Conservation (phyloP, 2,329 filamentous ascomycete species). For the Penicillium sp. region DNA sequence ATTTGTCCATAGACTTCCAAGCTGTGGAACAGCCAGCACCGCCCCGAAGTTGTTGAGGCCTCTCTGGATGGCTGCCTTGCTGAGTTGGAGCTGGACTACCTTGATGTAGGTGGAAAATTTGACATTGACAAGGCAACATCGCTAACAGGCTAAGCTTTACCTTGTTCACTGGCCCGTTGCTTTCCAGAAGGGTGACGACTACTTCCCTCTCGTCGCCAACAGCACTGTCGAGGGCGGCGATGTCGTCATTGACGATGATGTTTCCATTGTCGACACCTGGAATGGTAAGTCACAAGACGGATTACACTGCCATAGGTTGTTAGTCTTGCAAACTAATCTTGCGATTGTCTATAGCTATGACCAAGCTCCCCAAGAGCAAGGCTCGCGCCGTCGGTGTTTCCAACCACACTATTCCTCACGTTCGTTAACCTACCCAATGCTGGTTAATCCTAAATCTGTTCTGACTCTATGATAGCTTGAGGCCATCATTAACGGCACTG, state of each 20-base stretch:
- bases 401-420: conserved; percentile 42
- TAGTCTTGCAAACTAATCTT: neutral
- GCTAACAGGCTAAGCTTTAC: conserved; percentile 32
- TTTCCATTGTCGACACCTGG: conserved; percentile 47
- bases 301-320: neutral
- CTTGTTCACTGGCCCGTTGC: conserved; percentile 51
- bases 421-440: conserved; percentile 15
- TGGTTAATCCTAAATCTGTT: neutral
- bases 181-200: conserved; percentile 39
- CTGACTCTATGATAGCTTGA: conserved; percentile 43
- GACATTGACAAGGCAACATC: neutral
- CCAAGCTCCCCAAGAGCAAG: conserved; percentile 44
- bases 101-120: conserved; percentile 48
- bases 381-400: conserved; percentile 44
- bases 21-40: conserved; percentile 59
- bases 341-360: conserved; percentile 38
- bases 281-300: conserved; percentile 28
- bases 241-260: conserved; percentile 46
- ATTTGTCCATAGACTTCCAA: conserved; percentile 53
- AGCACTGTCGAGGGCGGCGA: conserved; percentile 40
- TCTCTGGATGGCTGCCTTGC: conserved; percentile 52
- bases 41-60: conserved; percentile 52
- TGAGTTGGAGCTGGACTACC: conserved; percentile 55
- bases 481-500: conserved; percentile 54
- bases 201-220: conserved; percentile 48